Conservation (phyloP, 352 stramenopile genomes). For the Pythium utonaiense region DNA sequence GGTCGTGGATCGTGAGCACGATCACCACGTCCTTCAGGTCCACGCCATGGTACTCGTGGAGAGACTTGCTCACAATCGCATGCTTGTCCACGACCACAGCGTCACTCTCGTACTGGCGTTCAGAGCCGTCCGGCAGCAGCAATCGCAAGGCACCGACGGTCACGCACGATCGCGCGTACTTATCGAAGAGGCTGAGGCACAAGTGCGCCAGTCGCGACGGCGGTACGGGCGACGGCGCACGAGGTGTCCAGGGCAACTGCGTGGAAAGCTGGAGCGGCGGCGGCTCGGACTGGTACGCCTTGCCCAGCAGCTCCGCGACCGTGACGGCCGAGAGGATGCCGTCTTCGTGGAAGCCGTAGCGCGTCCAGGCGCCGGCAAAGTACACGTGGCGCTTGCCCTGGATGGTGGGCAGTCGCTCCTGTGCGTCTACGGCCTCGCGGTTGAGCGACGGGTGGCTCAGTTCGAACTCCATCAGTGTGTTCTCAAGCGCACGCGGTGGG, state of each 20-base stretch:
- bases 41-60: slow-evolving; percentile 23
- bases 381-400: slow-evolving; percentile 80
- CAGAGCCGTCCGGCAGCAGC: slow-evolving; percentile 22
- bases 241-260: slow-evolving; percentile 16
- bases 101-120: slow-evolving; percentile 11
- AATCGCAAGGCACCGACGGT: slow-evolving; percentile 14
- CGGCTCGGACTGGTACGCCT: slow-evolving; percentile 12
- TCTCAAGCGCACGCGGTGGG: slow-evolving; percentile 50
- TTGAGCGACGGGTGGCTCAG: slow-evolving; percentile 83
- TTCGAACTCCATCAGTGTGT: slow-evolving; percentile 44
- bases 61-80: slow-evolving; percentile 21
- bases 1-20: slow-evolving; percentile 21
- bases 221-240: slow-evolving; percentile 19
- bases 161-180: slow-evolving; percentile 19
- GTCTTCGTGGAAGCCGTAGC: slow-evolving; percentile 92
- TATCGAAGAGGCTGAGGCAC: slow-evolving; percentile 20
- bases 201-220: slow-evolving; percentile 12
- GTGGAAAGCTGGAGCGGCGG: not conserved
- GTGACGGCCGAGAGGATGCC: slow-evolving; percentile 34
- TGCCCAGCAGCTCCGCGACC: slow-evolving; percentile 13
- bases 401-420: slow-evolving; percentile 40
- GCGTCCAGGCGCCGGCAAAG: slow-evolving; percentile 85
- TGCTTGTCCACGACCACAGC: slow-evolving; percentile 9
- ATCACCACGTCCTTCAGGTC: slow-evolving; percentile 21
- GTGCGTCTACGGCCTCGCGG: slow-evolving; percentile 39